Conservation (phyloP, 495 filamentous ascomycete genomes). For the Annulohypoxylon stygium region DNA sequence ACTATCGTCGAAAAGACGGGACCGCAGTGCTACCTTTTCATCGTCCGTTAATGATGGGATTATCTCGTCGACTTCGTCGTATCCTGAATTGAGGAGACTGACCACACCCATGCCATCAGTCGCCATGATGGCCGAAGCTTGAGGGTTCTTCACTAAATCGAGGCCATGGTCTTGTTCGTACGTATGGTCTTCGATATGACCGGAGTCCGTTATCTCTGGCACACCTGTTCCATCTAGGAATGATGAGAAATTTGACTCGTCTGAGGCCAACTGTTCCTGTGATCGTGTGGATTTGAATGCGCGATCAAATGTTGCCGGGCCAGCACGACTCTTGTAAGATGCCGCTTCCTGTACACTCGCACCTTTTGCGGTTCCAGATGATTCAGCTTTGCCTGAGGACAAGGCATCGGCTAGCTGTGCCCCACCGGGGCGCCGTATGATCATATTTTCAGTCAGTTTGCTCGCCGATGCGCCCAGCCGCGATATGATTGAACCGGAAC, state of each 20-base stretch:
- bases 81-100: constrained; percentile 52
- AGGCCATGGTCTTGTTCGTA: constrained; percentile 2
- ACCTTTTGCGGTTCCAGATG: constrained; percentile 18
- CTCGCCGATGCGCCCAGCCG: constrained; percentile 39
- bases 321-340: constrained; percentile 13
- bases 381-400: constrained; percentile 43
- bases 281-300: constrained; percentile 39
- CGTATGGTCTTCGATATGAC: constrained; percentile 25
- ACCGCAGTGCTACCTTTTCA: constrained; percentile 50
- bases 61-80: constrained; percentile 45
- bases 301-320: constrained; percentile 5
- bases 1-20: constrained; percentile 52
- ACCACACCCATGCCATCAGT: constrained; percentile 62
- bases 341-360: constrained; percentile 14
- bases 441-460: constrained; percentile 31
- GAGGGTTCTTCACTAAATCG: constrained; percentile 15
- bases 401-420: constrained; percentile 12
- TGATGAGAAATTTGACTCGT: constrained; percentile 59
- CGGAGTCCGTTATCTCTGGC: constrained; percentile 46
- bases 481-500: constrained; percentile 34
- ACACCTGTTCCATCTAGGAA: constrained; percentile 57
- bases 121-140: neutral
- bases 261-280: constrained; percentile 51
- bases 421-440: constrained; percentile 13
- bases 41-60: constrained; percentile 32